Percentiles rank a stretch among this genome's conserved stretches.
Evolutionary conservation across 306 rosid genomes (phyloP).

Genomic region (Nissolia schottii): DNA sequence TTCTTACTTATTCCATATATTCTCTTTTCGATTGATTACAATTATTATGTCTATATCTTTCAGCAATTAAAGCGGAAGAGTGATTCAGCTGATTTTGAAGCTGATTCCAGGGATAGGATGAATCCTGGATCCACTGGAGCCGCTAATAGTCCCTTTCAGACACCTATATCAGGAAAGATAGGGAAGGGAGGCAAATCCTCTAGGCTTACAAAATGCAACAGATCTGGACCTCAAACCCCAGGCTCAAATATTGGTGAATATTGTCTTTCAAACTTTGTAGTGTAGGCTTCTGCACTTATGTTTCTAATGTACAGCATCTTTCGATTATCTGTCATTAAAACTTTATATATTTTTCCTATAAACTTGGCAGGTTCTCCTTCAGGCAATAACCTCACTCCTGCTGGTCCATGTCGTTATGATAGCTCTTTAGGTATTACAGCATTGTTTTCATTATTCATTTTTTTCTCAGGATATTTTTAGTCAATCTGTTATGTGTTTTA

Average conservation of each 20-base stretch:
- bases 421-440: conserved; percentile 78
- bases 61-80: conserved; percentile 80
- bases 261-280: conserved; percentile 15
- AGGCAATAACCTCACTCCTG: conserved; percentile 79
- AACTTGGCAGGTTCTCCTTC: conserved; percentile 82
- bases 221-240: conserved; percentile 73
- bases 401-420: conserved; percentile 97
- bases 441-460: conserved; percentile 16
- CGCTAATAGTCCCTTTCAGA: conserved; percentile 51
- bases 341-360: neutral
- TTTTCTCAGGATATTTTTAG: conserved; percentile 4
- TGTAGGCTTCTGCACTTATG: neutral
- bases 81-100: conserved; percentile 54
- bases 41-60: conserved; percentile 17
- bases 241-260: conserved; percentile 65
- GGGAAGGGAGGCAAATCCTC: conserved; percentile 74
- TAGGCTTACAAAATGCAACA: conserved; percentile 65
- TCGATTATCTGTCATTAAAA: conserved; percentile 1
- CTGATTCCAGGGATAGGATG: conserved; percentile 58
- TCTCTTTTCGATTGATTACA: neutral
- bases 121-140: conserved; percentile 50
- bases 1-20: conserved; percentile 10
- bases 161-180: conserved; percentile 62
- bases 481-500: conserved; percentile 4
- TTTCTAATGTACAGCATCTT: neutral